A percentile compares a stretch with the other conserved stretches of the same genome.
phyloP scores from a whole-genome alignment of 495 filamentous ascomycete species.

The Podospora pseudoanserina region DNA sequence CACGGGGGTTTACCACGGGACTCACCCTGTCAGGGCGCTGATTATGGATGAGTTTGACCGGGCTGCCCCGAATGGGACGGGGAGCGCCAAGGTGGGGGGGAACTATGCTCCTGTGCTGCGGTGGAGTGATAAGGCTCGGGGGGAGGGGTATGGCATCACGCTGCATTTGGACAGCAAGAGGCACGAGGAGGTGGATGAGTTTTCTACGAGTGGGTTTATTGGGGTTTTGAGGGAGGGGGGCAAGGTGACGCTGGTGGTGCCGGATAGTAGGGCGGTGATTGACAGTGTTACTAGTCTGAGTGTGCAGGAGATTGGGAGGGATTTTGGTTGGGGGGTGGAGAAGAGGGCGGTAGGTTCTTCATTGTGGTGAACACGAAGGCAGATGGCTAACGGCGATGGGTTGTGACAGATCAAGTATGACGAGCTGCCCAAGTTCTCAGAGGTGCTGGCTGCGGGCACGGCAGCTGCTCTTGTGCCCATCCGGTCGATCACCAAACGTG shows the following conservation, averaged over 20 bases:
- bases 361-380: too few relatives aligned
- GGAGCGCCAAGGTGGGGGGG: constrained; percentile 70
- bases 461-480: constrained; percentile 91
- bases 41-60: constrained; percentile 77
- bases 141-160: constrained; percentile 78
- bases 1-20: constrained; percentile 85
- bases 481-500: constrained; percentile 71
- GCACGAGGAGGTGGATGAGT: constrained; percentile 80
- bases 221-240: constrained; percentile 60
- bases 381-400: neutral
- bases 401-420: constrained; percentile 64
- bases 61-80: constrained; percentile 68
- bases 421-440: constrained; percentile 72
- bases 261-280: constrained; percentile 78
- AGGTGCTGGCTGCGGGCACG: constrained; percentile 89
- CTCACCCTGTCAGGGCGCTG: constrained; percentile 72
- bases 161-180: constrained; percentile 80
- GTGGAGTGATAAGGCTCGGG: constrained; percentile 70
- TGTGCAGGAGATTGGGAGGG: constrained; percentile 61
- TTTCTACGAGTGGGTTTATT: constrained; percentile 82
- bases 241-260: constrained; percentile 67
- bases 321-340: constrained; percentile 66
- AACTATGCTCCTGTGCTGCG: constrained; percentile 81
- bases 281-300: constrained; percentile 75
- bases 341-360: constrained; percentile 46